Evolutionary conservation across 2,329 filamentous ascomycete genomes (phyloP).

Genomic region (Aspergillus cejpii): DNA sequence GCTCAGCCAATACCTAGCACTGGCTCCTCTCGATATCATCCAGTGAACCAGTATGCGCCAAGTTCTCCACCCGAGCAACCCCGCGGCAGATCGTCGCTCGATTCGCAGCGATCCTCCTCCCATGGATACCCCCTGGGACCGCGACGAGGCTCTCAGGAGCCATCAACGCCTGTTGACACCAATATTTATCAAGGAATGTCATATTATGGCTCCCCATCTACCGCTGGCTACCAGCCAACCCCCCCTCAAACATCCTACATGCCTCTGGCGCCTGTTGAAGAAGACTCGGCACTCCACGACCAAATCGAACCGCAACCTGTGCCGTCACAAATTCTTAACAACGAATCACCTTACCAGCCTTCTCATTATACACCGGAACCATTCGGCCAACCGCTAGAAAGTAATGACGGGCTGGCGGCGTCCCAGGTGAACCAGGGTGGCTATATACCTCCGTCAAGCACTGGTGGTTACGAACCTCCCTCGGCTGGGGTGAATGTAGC

Average conservation of each 20-base stretch:
- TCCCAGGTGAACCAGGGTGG: slow-evolving; percentile 25
- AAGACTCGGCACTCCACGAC: slow-evolving; percentile 28
- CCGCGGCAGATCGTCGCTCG: slow-evolving; percentile 45
- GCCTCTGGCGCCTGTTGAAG: slow-evolving; percentile 37
- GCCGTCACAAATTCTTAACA: slow-evolving; percentile 20
- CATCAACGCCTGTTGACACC: slow-evolving; percentile 28
- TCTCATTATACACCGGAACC: slow-evolving; percentile 8
- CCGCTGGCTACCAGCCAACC: slow-evolving; percentile 31
- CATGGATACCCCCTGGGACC: slow-evolving; percentile 30
- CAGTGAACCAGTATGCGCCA: slow-evolving; percentile 41
- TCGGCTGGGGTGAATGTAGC: slow-evolving; percentile 32
- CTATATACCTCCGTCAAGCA: slow-evolving; percentile 29
- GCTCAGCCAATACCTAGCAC: slow-evolving; percentile 30
- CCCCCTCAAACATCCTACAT: slow-evolving; percentile 36
- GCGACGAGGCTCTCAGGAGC: slow-evolving; percentile 36
- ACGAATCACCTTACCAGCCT: slow-evolving; percentile 27
- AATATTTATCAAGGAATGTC: slow-evolving; percentile 28
- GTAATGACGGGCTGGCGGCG: slow-evolving; percentile 17
- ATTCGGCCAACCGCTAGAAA: slow-evolving; percentile 19
- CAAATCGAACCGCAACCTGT: slow-evolving; percentile 15
- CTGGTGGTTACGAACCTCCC: slow-evolving; percentile 34
- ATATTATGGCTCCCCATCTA: slow-evolving; percentile 30
- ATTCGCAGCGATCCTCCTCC: slow-evolving; percentile 41
- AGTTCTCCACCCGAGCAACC: slow-evolving; percentile 49
- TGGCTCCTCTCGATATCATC: slow-evolving; percentile 40